These are phyloP conservation scores for Arthrobotrys entomopaga DNA, from an alignment of 2,329 filamentous ascomycete genomes.

Conservation along the genomic window DNA sequence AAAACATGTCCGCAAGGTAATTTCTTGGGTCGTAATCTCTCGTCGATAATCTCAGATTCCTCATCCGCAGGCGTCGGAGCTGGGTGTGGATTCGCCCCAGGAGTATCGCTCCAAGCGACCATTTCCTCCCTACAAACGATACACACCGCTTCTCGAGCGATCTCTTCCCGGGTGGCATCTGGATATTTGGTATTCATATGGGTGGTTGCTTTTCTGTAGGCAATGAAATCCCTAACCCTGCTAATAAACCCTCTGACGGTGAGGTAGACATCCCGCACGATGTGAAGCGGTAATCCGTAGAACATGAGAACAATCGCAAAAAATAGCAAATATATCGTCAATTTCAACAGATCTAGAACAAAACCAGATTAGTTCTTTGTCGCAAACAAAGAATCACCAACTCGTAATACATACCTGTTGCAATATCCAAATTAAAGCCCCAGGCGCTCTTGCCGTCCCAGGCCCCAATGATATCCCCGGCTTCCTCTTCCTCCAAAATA, in stretches of 20 bases:
- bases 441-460: constrained; percentile 97
- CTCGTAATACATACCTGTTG: constrained; percentile 71
- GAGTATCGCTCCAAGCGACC: constrained; percentile 75
- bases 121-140: constrained; percentile 98
- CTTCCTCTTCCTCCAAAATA: constrained; percentile 69
- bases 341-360: constrained; percentile 81
- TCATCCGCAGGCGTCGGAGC: constrained; percentile 56
- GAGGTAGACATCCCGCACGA: constrained; percentile 93
- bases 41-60: constrained; percentile 60
- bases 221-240: constrained; percentile 84
- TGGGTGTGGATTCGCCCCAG: constrained; percentile 61
- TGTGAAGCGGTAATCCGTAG: constrained; percentile 95
- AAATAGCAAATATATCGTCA: constrained; percentile 88
- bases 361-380: too few relatives aligned
- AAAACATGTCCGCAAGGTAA: constrained; percentile 95
- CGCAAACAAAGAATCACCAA: too few relatives aligned
- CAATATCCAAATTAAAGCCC: constrained; percentile 85
- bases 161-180: constrained; percentile 87
- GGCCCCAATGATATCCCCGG: constrained; percentile 77
- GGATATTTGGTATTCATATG: constrained; percentile 93
- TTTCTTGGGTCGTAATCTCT: constrained; percentile 86
- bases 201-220: constrained; percentile 88
- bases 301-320: constrained; percentile 93
- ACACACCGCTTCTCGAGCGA: constrained; percentile 87
- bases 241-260: constrained; percentile 92